These are phyloP conservation scores for Rhodomyrtus psidioides DNA, from an alignment of 441 rosid genomes.

Conservation along the genomic window DNA sequence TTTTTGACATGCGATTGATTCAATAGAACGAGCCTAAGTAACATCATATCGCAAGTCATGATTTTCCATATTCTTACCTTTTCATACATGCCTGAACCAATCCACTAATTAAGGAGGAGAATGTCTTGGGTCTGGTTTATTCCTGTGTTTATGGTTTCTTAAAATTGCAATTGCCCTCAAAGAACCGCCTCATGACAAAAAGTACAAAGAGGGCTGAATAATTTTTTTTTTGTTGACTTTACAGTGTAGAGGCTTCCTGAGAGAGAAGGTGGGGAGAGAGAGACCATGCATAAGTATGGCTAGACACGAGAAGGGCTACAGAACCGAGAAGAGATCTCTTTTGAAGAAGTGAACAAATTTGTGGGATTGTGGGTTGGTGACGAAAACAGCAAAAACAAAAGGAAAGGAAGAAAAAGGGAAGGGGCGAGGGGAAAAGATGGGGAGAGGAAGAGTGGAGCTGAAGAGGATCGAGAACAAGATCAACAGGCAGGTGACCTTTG, in stretches of 20 bases:
- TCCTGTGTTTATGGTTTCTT: background rate
- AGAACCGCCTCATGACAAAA: background rate
- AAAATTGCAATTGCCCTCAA: background rate
- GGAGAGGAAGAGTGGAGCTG: constrained; percentile 98
- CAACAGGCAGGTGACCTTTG: constrained; percentile 99
- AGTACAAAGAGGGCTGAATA: background rate
- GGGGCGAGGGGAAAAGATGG: constrained; percentile 33
- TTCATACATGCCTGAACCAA: background rate
- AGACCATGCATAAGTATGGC: background rate
- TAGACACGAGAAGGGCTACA: background rate
- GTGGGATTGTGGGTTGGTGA: background rate
- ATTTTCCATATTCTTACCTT: background rate
- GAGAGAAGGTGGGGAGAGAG: background rate
- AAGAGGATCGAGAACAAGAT: constrained; percentile 99
- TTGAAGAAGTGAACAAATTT: background rate
- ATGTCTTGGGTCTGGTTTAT: background rate
- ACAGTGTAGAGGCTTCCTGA: background rate
- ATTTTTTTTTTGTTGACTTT: background rate
- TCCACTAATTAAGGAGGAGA: background rate
- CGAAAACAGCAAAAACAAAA: background rate
- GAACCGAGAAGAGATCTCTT: background rate
- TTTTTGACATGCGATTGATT: background rate
- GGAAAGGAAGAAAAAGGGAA: background rate
- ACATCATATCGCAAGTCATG: background rate
- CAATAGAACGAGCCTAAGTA: fast-evolving